Evolutionary conservation across 2,329 filamentous ascomycete genomes (phyloP), one percentile per base, ranked within the genome.

Genomic region (Coleophoma eucalyptorum): DNA sequence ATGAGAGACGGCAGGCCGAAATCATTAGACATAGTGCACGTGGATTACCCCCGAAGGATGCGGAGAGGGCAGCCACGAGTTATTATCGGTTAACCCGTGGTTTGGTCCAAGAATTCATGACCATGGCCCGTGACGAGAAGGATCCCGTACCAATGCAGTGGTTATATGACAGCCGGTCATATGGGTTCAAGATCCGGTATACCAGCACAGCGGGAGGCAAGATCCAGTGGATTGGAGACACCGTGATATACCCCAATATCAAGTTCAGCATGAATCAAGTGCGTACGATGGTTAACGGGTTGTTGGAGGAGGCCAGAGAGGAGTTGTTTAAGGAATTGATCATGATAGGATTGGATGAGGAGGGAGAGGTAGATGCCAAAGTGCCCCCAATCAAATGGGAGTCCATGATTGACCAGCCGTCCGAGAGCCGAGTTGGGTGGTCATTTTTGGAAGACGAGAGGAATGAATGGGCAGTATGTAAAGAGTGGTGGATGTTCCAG

Each of bases 171-270:
- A 50, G 19, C 34, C 37, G 37, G 21, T 52, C 32, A 16, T 54
- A 54, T 16, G 13, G 37, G 5, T 54, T 54, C 31, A 54, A 54
- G 46, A 54, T 54, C 20, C 37, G 16, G 43, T 54, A 54, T 43
- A 52, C 43, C 26, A 55, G n/a, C 19, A 52, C 38, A 2, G 32
- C 46, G 13, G 26, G 50, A 13, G 38, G 47, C 15, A 43, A 41
- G 18, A 48, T 50, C 31, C 21, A 52, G 19, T 55, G 26, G 43
- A 52, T 48, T 21, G 19, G 38, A 21, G 40, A 52, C 37, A 20
- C 47, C 12, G 35, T 54, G 16, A 49, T 54, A 42, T 52, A 54
- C 45, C 18, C 32, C 18, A 40, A 52, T 16, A 46, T 52, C 19
- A 8, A 8, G 46, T 49, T 52, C 18, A 44, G 37, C 33, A 52